Base-by-base conservation (phyloP, 331 rosid genomes). In the Spiraea crenata region DNA sequence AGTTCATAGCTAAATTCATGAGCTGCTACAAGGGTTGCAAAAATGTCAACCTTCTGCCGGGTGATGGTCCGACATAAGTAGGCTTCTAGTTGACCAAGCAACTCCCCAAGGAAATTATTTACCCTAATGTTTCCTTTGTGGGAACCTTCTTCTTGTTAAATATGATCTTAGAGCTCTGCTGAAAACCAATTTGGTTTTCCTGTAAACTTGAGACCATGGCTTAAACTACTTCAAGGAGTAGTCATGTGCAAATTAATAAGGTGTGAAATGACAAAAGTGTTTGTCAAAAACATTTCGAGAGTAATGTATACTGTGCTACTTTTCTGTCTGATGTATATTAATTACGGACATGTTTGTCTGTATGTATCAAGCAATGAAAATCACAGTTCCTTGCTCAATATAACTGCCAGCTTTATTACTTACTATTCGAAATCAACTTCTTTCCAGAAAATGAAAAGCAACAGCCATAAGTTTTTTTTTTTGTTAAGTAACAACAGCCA, bases 1-100 rank as follows among this genome's bases (percentile, higher is more conserved):
- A 84, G 75, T 84, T 84, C 46, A 81, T 81, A 48, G 86, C 86
- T 1, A 84, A 76, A 65, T 81, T 81, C 76, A 81, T 84, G 89
- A 84, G 86, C 76, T 74, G 20, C 72, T 84, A 76, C 13, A 81
- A 84, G 80, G 64, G 63, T 57, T 57, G 44, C 20, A 47, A 8
- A 37, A 7, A 55, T 51, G 15, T 65, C n/a, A 80, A 34, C 60
- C 37, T 16, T 71, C 14, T 39, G 47, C 62, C 70, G 20, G 46
- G 52, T 37, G 70, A 35, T 1, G 55, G 56, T 51, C 46, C 54
- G 6, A 17, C 57, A n/a, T 70, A 70, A 56, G 3, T 12, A 63
- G 58, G 9, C 48, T 56, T 38, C 50, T 55, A 54, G 50, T 4
- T 19, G 0, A 47, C 47, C 37, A 71, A 59, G 52, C 25, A 4